Base-by-base conservation (phyloP, 2,329 filamentous ascomycete genomes). In the Epichloe gansuensis region DNA sequence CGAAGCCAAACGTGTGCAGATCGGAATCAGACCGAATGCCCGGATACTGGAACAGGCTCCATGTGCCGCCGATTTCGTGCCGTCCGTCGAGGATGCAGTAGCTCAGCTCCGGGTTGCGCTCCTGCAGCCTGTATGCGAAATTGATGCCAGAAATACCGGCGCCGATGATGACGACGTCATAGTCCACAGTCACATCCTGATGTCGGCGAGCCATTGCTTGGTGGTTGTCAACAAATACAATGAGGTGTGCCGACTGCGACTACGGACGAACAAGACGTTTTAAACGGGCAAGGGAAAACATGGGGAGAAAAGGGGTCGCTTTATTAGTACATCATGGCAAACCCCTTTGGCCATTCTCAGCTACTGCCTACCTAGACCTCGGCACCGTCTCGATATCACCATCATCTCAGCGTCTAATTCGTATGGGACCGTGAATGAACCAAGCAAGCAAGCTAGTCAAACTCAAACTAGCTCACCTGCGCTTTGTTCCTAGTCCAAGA, bases 101-200 rank as follows among this genome's bases (percentile, higher is more conserved):
- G 31, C 67, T 74, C 51, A 61, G 59, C 48, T 73, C 65, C 0
- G 84, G 83, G 3, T 80, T 66, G 54, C 74, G 63, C 1, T 70
- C 70, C 55, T 82, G 76, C 2, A 86, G 59, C 34, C 81, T 76
- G 61, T 88, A 87, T 3, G 77, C 84, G 15, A 81, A 72, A 60
- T 87, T 87, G 69, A 89, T 80, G 56, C 85, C 85, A 12, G 81
- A 82, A 55, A 87, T 77, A 49, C 84, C 84, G 6, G 82, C 81
- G 49, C 85, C 84, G 50, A 88, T 68, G 58, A 89, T 77, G 58
- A 87, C 62, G 47, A 80, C 69, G 59, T 83, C 79, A 51, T 56
- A 57, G 40, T 58, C 53, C 7, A 45, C 27, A 31, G 1, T 9
- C 27, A 8, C 43, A 38, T 42, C 21, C 15, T 49, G 48, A 4